These are phyloP conservation scores for Fusarium proliferatum DNA, from an alignment of 2,329 filamentous ascomycete species.

Conservation along the genomic window DNA sequence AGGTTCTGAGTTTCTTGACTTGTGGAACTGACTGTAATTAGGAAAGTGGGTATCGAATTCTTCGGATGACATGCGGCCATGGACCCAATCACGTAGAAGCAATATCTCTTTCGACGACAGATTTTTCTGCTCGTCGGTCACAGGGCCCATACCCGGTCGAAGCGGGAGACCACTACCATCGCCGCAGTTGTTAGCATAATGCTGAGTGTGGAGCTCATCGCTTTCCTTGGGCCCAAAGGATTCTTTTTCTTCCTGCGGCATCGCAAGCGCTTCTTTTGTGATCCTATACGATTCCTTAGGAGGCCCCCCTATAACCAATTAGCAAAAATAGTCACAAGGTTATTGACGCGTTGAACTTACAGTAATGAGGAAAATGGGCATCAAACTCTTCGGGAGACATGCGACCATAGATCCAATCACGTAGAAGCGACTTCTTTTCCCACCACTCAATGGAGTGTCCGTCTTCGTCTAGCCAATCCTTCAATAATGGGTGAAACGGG, in stretches of 20 bases:
- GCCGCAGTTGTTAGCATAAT: not conserved
- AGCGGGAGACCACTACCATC: not conserved
- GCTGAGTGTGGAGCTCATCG: not conserved
- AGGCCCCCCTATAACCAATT: accelerated
- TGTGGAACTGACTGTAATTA: no score
- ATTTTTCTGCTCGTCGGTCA: no score
- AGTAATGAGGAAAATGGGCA: not conserved
- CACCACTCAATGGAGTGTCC: not conserved
- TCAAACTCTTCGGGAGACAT: not conserved
- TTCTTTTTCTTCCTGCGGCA: not conserved
- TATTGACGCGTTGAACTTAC: not conserved
- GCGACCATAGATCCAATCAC: not conserved
- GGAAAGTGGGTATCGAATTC: no score
- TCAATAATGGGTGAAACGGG: no score
- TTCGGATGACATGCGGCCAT: no score
- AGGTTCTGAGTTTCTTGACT: no score
- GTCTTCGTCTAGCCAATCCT: not conserved
- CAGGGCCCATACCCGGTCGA: not conserved
- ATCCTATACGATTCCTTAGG: not conserved
- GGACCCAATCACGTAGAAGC: no score
- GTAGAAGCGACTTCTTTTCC: not conserved
- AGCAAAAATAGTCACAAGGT: accelerated
- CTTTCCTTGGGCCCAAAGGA: not conserved
- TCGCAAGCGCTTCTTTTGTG: not conserved
- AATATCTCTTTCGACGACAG: no score